Base-by-base conservation (phyloP, 1,284 basidiomycete species). In the Trichosporon coremiiforme region DNA sequence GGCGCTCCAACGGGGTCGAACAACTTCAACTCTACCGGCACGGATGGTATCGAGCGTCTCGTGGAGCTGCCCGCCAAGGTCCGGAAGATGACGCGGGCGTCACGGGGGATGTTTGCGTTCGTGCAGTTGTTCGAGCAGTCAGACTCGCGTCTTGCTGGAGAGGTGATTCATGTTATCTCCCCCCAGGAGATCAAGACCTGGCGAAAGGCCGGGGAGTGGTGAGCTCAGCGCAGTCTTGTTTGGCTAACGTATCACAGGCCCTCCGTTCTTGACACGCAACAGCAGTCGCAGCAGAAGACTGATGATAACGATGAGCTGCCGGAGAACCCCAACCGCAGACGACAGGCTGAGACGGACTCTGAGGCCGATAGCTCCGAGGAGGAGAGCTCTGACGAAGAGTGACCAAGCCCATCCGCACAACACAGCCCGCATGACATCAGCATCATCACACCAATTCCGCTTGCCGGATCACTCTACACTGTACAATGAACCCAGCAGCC, bases 171-270 rank as follows among this genome's bases (percentile, higher is more conserved):
- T 65, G 73, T 82, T 6, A 66, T 80, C 12, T 71, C 71, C 5
- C 73, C 71, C 9, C 57, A 68, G 3, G 79, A 82, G 69, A 75
- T 82, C 55, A 80, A 78, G 70, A 69, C 73, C 15, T 82, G 76
- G 76, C 74, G 77, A 38, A 74, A 74, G 67, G 64, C 74, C 20
- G 80, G 79, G 12, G 75, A 77, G 41, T 82, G 80, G 80, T 82
- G 45, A 65, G 80, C 77, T 8, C 1, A 22, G 10, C 36, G 10
- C 20, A 6, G 5, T 22, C 4, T 38, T 15, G 25, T 10, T 6
- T 33, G 29, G 57, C 31, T 60, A 6, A 60, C 17, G 0, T 38
- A 12, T 2, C 17, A 7, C 64, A 67, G 62, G 55, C 66, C 33
- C 41, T 50, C 62, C 2, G 17, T 60, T 0, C 22, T n/a, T 12